Evolutionary conservation across 805 yeast species (phyloP).

Genomic region (Diddensiella caesifluorescens): DNA sequence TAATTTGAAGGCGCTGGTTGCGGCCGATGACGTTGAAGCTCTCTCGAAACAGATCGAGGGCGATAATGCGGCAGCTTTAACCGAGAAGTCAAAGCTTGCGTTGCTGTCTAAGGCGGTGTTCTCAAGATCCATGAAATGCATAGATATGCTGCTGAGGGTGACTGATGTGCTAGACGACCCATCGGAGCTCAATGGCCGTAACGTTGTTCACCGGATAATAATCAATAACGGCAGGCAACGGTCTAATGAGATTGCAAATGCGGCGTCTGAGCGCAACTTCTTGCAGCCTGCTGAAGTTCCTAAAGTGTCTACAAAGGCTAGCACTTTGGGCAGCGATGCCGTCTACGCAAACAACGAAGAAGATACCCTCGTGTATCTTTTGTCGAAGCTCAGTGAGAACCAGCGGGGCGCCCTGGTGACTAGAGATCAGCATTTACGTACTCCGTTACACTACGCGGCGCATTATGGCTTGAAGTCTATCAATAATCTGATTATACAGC

Average conservation of each 20-base stretch:
- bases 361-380: conserved; percentile 54
- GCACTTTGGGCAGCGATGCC: conserved; percentile 60
- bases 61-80: conserved; percentile 29
- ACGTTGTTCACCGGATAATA: conserved; percentile 79
- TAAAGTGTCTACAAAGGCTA: conserved; percentile 42
- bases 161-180: conserved; percentile 55
- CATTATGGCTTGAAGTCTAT: conserved; percentile 75
- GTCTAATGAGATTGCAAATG: conserved; percentile 1
- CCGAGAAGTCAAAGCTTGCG: conserved; percentile 41
- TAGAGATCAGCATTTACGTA: conserved; percentile 69
- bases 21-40: conserved; percentile 41
- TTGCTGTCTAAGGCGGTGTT: conserved; percentile 62
- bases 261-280: conserved; percentile 18
- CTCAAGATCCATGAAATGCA: conserved; percentile 49
- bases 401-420: conserved; percentile 54
- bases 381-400: conserved; percentile 50
- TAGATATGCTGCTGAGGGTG: conserved; percentile 48
- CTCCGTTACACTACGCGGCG: conserved; percentile 86
- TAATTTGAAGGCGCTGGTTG: conserved; percentile 27
- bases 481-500: conserved; percentile 51
- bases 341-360: conserved; percentile 52
- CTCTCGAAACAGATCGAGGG: conserved; percentile 39
- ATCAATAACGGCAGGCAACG: conserved; percentile 61
- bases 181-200: conserved; percentile 73
- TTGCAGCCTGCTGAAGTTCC: conserved; percentile 50